phyloP scores from a whole-genome alignment of 345 rosid genomes.

The Hibiscus mutabilis region DNA sequence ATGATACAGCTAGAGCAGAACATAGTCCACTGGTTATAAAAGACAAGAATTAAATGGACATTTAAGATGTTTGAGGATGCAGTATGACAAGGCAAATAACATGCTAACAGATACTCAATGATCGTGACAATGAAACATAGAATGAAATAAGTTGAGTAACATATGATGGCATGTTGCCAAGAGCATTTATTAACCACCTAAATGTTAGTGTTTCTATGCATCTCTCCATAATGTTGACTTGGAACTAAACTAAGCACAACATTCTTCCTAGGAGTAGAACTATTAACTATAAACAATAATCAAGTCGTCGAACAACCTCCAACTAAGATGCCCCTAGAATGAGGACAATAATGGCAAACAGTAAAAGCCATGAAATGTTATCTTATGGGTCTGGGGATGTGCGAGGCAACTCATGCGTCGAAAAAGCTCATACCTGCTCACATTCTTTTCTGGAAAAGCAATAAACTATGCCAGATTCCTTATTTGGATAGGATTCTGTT shows the following conservation, averaged over 20 bases:
- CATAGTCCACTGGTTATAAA: neutral
- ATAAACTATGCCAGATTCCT: slow-evolving; percentile 92
- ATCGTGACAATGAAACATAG: neutral
- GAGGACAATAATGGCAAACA: slow-evolving; percentile 9
- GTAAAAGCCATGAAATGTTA: slow-evolving; percentile 3
- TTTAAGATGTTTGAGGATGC: neutral
- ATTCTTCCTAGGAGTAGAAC: neutral
- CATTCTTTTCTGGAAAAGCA: slow-evolving; percentile 96
- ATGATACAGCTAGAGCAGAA: neutral
- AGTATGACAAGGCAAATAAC: neutral
- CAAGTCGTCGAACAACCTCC: neutral
- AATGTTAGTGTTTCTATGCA: neutral
- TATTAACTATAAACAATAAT: neutral
- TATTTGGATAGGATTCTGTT: slow-evolving; percentile 68
- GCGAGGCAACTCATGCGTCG: neutral
- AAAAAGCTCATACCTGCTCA: slow-evolving; percentile 57
- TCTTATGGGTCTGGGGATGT: neutral
- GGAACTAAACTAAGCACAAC: neutral
- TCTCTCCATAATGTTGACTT: neutral
- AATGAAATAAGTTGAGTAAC: neutral
- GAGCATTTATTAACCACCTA: neutral
- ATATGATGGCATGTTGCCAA: neutral
- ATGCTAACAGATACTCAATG: neutral
- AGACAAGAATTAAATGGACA: neutral
- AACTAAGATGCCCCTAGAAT: slow-evolving; percentile 1